Base-by-base conservation (phyloP, 495 filamentous ascomycete genomes). In the Xylaria curta region DNA sequence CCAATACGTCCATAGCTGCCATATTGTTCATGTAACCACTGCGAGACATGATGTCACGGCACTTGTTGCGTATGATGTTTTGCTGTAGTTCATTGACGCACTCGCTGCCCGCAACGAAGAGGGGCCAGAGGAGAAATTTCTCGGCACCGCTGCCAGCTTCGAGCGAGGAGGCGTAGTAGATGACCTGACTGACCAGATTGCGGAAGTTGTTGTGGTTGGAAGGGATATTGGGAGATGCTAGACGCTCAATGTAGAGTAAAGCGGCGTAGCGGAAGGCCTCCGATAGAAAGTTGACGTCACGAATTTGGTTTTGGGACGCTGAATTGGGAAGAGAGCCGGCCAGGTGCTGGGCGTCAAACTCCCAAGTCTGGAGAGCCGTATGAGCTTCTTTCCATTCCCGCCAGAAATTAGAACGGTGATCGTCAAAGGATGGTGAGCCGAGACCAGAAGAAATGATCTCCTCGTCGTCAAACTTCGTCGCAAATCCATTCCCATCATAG, bases 1-100 rank as follows among this genome's bases (percentile, higher is more conserved):
- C 95, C 73, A 98, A 76, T 0, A 97, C 88, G 75, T 95, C 92
- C 63, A 98, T 84, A 24, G 93, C 94, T 8, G 91, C 91, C 26
- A 97, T 85, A 75, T 97, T 97, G 78, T 98, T 98, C 82, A 92
- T 92, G 79, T 98, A 97, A 17, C 94, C 95, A 54, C 91, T 94
- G 76, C 95, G 92, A 31, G 89, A 87, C 84, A 94, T 93, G 75
- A 97, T 94, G 78, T 95, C 94, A 49, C 90, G 84, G 83, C 94
- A 97, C 63, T 94, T 89, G 74, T 89, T 82, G 24, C 93, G 88
- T 59, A 98, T 91, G 60, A 94, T 87, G 40, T 87, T 85, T 67
- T 95, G 91, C 72, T 97, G 92, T 47, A 90, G 83, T 73, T 93
- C 91, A 66, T 91, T 90, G 66, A 97, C 92, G 78, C 94, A 97